A percentile compares a stretch with the other conserved stretches of the same genome.
These are phyloP conservation scores for Lantana camara DNA, from an alignment of 257 asterid genomes.

Conservation along the genomic window DNA sequence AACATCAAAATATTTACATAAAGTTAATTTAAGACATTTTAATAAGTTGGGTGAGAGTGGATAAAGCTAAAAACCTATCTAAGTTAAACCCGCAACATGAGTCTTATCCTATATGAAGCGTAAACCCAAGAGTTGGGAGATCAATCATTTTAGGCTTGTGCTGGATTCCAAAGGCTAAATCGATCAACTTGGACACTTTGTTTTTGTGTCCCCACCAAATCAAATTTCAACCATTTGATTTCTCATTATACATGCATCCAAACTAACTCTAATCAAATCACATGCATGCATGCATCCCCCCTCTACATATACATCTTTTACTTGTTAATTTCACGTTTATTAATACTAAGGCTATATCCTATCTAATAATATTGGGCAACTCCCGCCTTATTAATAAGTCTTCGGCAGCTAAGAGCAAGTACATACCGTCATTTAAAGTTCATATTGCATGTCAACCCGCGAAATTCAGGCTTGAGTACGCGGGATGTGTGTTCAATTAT, in stretches of 20 bases:
- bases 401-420: too few relatives aligned
- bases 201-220: slow-evolving; percentile 21
- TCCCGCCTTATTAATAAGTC: too few relatives aligned
- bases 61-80: background rate
- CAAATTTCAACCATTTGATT: slow-evolving; percentile 25
- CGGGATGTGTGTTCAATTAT: too few relatives aligned
- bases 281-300: slow-evolving; percentile 25
- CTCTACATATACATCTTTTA: too few relatives aligned
- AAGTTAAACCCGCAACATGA: background rate
- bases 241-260: slow-evolving; percentile 22
- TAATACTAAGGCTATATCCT: too few relatives aligned
- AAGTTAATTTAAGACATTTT: background rate
- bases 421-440: too few relatives aligned
- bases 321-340: too few relatives aligned
- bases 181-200: slow-evolving; percentile 21
- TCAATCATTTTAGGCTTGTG: slow-evolving; percentile 19
- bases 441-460: too few relatives aligned
- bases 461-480: too few relatives aligned
- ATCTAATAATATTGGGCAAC: too few relatives aligned
- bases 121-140: background rate
- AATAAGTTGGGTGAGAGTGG: slow-evolving; percentile 25
- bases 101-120: slow-evolving; percentile 29
- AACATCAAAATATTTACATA: too few relatives aligned
- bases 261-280: slow-evolving; percentile 16
- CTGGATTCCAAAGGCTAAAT: slow-evolving; percentile 23